phyloP scores from a whole-genome alignment of 2,329 filamentous ascomycete genomes.

The Cucurbitaria berberidis region DNA sequence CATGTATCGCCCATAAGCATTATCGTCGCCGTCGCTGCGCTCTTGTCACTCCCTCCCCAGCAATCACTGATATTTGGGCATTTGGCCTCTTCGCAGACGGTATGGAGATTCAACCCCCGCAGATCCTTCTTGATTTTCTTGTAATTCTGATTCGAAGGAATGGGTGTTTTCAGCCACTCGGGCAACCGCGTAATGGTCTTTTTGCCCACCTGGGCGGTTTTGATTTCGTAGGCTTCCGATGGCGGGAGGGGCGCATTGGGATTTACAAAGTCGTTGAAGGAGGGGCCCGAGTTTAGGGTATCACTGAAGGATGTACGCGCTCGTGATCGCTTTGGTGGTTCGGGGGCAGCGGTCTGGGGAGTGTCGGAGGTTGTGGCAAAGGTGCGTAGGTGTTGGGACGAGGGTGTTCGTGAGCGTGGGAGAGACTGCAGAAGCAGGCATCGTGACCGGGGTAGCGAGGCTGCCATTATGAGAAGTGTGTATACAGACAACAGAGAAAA shows the following conservation, averaged over 20 bases:
- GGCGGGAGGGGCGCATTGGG: conserved; percentile 51
- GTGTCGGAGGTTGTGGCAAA: conserved; percentile 45
- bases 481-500: not conserved
- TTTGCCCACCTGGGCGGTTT: conserved; percentile 67
- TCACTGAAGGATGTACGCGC: conserved; percentile 64
- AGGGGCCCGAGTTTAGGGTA: conserved; percentile 68
- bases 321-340: conserved; percentile 42
- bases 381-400: conserved; percentile 24
- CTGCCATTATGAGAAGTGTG: conserved; percentile 31
- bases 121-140: conserved; percentile 95
- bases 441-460: conserved; percentile 41
- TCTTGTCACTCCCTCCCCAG: conserved; percentile 91
- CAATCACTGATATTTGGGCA: conserved; percentile 98
- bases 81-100: conserved; percentile 95
- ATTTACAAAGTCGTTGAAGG: conserved; percentile 67
- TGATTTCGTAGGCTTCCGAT: conserved; percentile 65
- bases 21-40: conserved; percentile 92
- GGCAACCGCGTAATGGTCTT: conserved; percentile 77
- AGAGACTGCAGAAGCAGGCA: conserved; percentile 33
- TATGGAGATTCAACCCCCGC: conserved; percentile 86
- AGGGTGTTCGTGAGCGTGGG: conserved; percentile 19
- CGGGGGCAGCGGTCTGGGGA: conserved; percentile 22
- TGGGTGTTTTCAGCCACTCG: conserved; percentile 94
- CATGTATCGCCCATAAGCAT: conserved; percentile 99
- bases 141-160: conserved; percentile 84